Conservation (phyloP, 2,329 filamentous ascomycete genomes). For the Daldinia sp. region DNA sequence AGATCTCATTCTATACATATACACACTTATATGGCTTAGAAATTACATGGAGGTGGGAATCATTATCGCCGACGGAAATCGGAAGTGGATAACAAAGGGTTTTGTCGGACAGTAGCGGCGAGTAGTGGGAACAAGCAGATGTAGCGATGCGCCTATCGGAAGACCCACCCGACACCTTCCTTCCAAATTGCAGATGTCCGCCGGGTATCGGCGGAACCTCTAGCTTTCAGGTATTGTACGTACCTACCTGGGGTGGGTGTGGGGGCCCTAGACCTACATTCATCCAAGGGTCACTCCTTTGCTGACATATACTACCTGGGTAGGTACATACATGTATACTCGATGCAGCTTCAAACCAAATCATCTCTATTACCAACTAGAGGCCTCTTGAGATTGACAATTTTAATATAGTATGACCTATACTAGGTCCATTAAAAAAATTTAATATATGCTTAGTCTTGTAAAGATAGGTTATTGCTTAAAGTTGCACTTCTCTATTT, state of each 20-base stretch:
- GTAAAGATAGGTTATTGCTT: neutral
- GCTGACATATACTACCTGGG: neutral
- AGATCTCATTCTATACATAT: slow-evolving; percentile 10
- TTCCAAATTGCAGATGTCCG: slow-evolving; percentile 7
- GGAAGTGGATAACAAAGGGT: slow-evolving; percentile 18
- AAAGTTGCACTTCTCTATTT: neutral
- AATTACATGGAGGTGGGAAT: neutral
- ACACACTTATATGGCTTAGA: neutral
- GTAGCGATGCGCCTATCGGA: neutral
- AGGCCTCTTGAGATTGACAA: no score
- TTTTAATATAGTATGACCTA: no score
- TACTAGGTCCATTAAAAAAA: no score
- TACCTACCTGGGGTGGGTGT: no score
- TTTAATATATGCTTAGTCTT: no score
- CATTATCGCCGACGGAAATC: slow-evolving; percentile 37
- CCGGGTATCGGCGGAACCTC: slow-evolving; percentile 24
- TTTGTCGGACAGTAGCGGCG: neutral
- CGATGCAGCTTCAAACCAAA: neutral
- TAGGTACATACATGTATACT: neutral
- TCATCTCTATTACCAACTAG: neutral
- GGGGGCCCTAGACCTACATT: no score
- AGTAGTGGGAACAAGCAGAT: no score
- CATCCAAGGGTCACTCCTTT: slow-evolving; percentile 14
- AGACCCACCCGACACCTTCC: neutral
- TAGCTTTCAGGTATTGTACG: no score